Evolutionary conservation across 306 rosid species (phyloP).

Genomic region (Medicago arabica): DNA sequence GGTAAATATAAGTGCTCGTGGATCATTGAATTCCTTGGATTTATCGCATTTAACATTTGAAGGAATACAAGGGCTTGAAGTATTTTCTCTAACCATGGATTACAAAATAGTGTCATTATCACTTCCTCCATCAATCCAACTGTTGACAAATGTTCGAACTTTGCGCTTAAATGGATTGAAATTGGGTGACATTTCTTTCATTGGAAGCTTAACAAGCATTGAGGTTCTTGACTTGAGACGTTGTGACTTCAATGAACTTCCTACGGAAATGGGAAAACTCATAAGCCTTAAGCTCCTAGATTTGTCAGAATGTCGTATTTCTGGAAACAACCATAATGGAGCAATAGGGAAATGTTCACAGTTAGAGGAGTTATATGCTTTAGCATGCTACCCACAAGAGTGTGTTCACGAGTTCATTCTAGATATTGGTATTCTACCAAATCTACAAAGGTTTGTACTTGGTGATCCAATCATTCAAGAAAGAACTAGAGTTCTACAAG

Average conservation of each 20-base stretch:
- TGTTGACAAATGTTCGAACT: conserved; percentile 21
- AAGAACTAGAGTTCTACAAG: neutral
- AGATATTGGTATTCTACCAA: conserved; percentile 19
- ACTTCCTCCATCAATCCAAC: conserved; percentile 4
- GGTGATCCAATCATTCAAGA: neutral
- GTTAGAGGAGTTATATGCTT: neutral
- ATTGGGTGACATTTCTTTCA: conserved; percentile 29
- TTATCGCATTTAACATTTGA: neutral
- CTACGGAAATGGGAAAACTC: neutral
- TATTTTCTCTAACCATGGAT: neutral
- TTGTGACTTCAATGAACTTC: conserved; percentile 19
- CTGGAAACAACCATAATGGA: neutral
- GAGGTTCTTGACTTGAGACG: conserved; percentile 19
- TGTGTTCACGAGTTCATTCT: neutral
- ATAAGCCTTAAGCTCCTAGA: neutral
- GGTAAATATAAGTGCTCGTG: neutral
- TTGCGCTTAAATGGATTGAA: neutral
- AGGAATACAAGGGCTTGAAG: conserved; percentile 15
- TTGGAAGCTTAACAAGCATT: neutral
- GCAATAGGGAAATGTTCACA: conserved; percentile 37
- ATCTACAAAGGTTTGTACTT: conserved; percentile 10
- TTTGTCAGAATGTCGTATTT: neutral
- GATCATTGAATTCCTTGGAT: neutral
- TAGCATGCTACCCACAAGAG: neutral
- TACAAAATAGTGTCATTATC: neutral